Evolutionary conservation across 768 basidiomycete species (phyloP), one percentile per base, ranked within the genome.

Genomic region (Coprinopsis cinerea): DNA sequence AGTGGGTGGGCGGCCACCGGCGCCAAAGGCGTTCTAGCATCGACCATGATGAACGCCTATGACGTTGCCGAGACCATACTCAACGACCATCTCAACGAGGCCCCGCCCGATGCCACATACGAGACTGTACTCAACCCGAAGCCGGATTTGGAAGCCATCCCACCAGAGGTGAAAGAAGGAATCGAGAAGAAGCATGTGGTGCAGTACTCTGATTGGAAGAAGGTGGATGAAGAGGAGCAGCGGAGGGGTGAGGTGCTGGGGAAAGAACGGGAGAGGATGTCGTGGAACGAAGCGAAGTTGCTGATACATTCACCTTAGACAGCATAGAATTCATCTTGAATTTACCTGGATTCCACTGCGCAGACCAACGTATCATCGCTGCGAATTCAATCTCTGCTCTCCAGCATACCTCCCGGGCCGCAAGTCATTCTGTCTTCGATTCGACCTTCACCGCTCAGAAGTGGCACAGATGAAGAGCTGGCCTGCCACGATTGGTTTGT

Each of bases 1-100:
- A 85, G 89, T 1, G 95, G 95, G 9, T 99, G 96, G 96, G 85
- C 91, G 1, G 85, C 91, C 1, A 82, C 79, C 2, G 95, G 95
- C 28, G 93, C 96, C 0, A 84, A 81, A 46, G 94, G 94, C 9
- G 93, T 98, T 11, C 74, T 98, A 39, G 93, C 92, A 1, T 75
- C 84, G 2, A 96, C 96, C 27, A 92, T 99, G 92, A 81, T 91
- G 65, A 78, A 96, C 61, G 89, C 94, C 18, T 92, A 92, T 61
- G 74, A 76, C 2, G 82, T 90, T 2, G 85, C 89, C 1, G 82
- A 87, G 32, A 69, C 76, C 0, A 78, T 97, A 46, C 53, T 92
- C 1, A 66, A 69, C 1, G 92, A 94, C 57, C 73, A 63, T 61
- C 47, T 60, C 39, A 46, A 50, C 27, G 51, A 37, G 32, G 15